Percentiles rank a stretch among this genome's conserved stretches.
phyloP scores from a whole-genome alignment of 805 yeast species.

The Schizosaccharomyces lindneri region DNA sequence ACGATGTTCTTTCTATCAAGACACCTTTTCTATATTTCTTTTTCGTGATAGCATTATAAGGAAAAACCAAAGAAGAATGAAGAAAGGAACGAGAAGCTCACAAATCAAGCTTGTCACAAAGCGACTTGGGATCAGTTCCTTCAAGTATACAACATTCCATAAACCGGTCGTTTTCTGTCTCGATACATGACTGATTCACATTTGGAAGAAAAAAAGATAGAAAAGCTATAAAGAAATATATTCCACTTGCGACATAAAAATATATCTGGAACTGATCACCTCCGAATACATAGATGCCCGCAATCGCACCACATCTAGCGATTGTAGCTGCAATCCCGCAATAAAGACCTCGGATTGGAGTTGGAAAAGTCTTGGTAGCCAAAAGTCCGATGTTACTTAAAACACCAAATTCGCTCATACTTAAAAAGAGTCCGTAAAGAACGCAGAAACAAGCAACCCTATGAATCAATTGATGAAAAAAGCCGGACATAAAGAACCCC shows the following conservation, averaged over 20 bases:
- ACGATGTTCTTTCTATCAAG: too few species aligned
- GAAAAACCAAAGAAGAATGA: too few species aligned
- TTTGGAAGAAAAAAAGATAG: constrained; percentile 54
- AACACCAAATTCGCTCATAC: constrained; percentile 66
- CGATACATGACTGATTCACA: constrained; percentile 61
- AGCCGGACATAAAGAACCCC: constrained; percentile 66
- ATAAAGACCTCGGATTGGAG: constrained; percentile 73
- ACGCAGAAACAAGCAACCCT: constrained; percentile 61
- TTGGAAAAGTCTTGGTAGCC: constrained; percentile 65
- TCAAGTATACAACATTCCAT: neutral
- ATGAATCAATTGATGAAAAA: constrained; percentile 27
- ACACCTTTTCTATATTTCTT: too few species aligned
- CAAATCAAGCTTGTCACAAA: too few species aligned
- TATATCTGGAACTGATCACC: neutral
- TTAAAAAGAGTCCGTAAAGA: constrained; percentile 62
- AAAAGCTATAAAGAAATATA: neutral
- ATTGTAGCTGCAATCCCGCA: constrained; percentile 78
- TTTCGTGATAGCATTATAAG: too few species aligned
- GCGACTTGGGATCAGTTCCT: neutral
- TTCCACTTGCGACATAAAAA: neutral
- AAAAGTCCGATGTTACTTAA: constrained; percentile 79
- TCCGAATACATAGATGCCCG: constrained; percentile 59
- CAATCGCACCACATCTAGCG: constrained; percentile 83
- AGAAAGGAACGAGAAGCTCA: too few species aligned
- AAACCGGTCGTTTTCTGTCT: constrained; percentile 32